phyloP scores from a whole-genome alignment of 2,329 filamentous ascomycete species.

The Fusarium sp. region DNA sequence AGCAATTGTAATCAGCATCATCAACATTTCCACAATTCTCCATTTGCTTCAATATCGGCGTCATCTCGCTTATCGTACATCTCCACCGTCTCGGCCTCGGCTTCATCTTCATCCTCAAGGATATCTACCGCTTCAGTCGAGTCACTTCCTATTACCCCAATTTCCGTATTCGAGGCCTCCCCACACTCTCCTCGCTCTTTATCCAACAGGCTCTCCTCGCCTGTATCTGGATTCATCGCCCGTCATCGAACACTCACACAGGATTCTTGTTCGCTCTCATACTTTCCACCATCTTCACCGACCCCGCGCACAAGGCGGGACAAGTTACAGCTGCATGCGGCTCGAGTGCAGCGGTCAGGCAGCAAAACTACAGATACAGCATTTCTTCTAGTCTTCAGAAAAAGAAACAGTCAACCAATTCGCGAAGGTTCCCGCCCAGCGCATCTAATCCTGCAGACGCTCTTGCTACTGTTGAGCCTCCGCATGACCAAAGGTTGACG shows the following conservation, averaged over 20 bases:
- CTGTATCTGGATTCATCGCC: conserved; percentile 25
- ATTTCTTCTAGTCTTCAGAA: conserved; percentile 36
- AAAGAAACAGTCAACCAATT: conserved; percentile 34
- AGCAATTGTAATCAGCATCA: conserved; percentile 39
- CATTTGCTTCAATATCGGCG: conserved; percentile 35
- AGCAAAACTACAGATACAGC: conserved; percentile 43
- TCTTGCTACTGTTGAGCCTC: conserved; percentile 56
- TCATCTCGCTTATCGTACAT: conserved; percentile 39
- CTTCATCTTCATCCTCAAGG: conserved; percentile 32
- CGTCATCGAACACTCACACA: conserved; percentile 32
- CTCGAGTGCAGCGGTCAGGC: conserved; percentile 55
- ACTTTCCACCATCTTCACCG: conserved; percentile 40
- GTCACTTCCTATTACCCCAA: conserved; percentile 31
- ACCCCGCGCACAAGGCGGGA: conserved; percentile 52
- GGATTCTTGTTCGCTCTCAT: conserved; percentile 29
- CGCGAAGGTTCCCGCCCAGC: conserved; percentile 44
- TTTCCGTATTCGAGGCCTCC: conserved; percentile 24
- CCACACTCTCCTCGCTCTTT: conserved; percentile 18
- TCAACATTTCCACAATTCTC: conserved; percentile 40
- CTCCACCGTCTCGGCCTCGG: conserved; percentile 34
- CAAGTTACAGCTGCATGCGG: conserved; percentile 60
- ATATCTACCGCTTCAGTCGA: conserved; percentile 35
- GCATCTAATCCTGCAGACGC: conserved; percentile 51
- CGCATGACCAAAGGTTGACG: conserved; percentile 59
- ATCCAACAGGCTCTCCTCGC: conserved; percentile 15